Conservation (phyloP, 1,284 basidiomycete species). For the Papiliotrema flavescens region DNA sequence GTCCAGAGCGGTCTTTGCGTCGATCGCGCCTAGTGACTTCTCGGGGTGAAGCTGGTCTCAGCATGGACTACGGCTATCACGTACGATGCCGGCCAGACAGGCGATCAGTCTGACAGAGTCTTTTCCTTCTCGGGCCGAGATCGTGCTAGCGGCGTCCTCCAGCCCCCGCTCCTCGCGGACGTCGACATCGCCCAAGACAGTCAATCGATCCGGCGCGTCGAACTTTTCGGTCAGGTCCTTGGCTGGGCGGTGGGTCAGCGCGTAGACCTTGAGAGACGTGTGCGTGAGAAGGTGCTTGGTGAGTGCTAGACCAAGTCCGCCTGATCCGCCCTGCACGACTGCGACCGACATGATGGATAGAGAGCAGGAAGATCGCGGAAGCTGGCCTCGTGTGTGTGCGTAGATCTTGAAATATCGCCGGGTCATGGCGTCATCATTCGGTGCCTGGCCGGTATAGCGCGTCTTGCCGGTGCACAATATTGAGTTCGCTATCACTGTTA, state of each 20-base stretch:
- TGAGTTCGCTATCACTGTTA: background rate
- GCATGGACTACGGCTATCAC: conserved; percentile 9
- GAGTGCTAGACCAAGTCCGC: conserved; percentile 32
- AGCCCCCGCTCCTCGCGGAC: conserved; percentile 46
- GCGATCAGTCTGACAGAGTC: conserved; percentile 48
- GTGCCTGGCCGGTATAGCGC: background rate
- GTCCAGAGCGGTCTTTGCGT: conserved; percentile 28
- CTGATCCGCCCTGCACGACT: conserved; percentile 36
- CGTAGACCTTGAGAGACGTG: conserved; percentile 50
- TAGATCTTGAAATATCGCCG: background rate
- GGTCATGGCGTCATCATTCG: background rate
- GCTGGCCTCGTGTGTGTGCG: background rate
- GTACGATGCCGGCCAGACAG: conserved; percentile 52
- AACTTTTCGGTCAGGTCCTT: conserved; percentile 36
- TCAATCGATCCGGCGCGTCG: conserved; percentile 33
- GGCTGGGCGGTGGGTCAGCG: conserved; percentile 47
- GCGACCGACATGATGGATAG: conserved; percentile 34
- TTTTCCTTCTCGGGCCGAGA: conserved; percentile 47
- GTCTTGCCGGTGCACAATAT: background rate
- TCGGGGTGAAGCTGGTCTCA: conserved; percentile 49
- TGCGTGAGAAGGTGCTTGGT: conserved; percentile 40
- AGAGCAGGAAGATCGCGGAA: background rate
- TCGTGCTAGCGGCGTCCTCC: conserved; percentile 41
- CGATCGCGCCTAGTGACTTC: conserved; percentile 51
- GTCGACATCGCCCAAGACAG: conserved; percentile 48